phyloP scores from a whole-genome alignment of 139 green algal genomes.

The Chloropicon primus region DNA sequence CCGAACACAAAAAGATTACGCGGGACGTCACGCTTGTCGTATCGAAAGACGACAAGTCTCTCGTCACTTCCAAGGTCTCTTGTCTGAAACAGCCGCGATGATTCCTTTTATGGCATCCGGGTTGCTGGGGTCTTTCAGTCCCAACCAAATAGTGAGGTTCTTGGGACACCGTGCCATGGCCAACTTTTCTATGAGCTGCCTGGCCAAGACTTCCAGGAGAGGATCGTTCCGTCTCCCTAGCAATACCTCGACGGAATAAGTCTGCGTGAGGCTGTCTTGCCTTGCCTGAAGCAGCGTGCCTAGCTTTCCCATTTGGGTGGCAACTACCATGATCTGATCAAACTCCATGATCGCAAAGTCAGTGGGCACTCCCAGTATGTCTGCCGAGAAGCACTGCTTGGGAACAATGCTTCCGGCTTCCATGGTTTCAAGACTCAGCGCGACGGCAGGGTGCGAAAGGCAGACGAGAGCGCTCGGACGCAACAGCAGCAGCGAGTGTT shows the following conservation, averaged over 20 bases:
- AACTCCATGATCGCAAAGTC: background rate
- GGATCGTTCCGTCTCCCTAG: background rate
- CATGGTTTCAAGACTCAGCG: no score
- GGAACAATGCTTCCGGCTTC: no score
- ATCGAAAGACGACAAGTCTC: no score
- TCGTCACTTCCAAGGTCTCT: no score
- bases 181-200: background rate
- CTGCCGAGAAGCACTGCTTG: background rate
- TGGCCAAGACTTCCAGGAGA: background rate
- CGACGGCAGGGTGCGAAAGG: no score
- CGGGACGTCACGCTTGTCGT: no score
- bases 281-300: background rate
- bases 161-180: background rate
- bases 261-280: background rate
- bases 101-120: background rate
- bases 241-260: background rate
- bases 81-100: background rate
- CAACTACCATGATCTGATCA: background rate
- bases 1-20: no score
- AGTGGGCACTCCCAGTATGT: background rate
- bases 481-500: background rate
- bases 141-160: background rate
- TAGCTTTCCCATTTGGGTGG: background rate
- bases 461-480: no score
- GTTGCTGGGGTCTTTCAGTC: background rate